Percentiles rank a stretch among this genome's conserved stretches.
Evolutionary conservation across 768 basidiomycete genomes (phyloP).

Genomic region (Pilatotrama ljubarskyi): DNA sequence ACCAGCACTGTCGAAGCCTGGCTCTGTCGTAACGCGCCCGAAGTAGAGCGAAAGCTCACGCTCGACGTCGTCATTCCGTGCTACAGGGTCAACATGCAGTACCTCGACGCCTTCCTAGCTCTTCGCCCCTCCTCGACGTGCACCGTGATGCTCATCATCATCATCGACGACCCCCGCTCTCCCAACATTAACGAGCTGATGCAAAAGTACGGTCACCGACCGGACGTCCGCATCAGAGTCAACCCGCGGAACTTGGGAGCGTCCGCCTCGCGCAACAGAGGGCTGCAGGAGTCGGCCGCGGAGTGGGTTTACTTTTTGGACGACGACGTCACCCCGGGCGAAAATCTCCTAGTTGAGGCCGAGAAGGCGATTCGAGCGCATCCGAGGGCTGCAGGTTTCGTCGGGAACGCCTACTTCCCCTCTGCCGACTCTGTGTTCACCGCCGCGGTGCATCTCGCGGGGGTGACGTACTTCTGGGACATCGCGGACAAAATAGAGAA

Average conservation of each 20-base stretch:
- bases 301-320: slow-evolving; percentile 64
- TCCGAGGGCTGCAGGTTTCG: slow-evolving; percentile 52
- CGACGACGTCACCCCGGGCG: slow-evolving; percentile 50
- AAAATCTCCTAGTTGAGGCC: slow-evolving; percentile 44
- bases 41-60: slow-evolving; percentile 41
- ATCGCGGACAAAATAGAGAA: slow-evolving; percentile 49
- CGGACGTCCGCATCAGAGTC: slow-evolving; percentile 55
- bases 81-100: slow-evolving; percentile 49
- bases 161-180: slow-evolving; percentile 55
- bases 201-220: slow-evolving; percentile 40
- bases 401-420: slow-evolving; percentile 54
- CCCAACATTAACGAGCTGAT: slow-evolving; percentile 40
- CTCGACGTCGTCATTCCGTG: slow-evolving; percentile 59
- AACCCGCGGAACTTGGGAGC: slow-evolving; percentile 52
- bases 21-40: slow-evolving; percentile 32
- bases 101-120: slow-evolving; percentile 46
- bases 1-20: slow-evolving; percentile 38
- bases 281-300: slow-evolving; percentile 53
- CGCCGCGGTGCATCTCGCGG: slow-evolving; percentile 54
- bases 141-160: slow-evolving; percentile 56
- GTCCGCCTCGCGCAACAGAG: slow-evolving; percentile 55
- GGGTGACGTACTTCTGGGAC: slow-evolving; percentile 63
- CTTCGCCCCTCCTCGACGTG: slow-evolving; percentile 45
- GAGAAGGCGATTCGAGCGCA: slow-evolving; percentile 48
- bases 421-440: slow-evolving; percentile 49